Evolutionary conservation across 2,329 filamentous ascomycete species (phyloP), one percentile per base, ranked within the genome.

Genomic region (Exophiala aquamarina): DNA sequence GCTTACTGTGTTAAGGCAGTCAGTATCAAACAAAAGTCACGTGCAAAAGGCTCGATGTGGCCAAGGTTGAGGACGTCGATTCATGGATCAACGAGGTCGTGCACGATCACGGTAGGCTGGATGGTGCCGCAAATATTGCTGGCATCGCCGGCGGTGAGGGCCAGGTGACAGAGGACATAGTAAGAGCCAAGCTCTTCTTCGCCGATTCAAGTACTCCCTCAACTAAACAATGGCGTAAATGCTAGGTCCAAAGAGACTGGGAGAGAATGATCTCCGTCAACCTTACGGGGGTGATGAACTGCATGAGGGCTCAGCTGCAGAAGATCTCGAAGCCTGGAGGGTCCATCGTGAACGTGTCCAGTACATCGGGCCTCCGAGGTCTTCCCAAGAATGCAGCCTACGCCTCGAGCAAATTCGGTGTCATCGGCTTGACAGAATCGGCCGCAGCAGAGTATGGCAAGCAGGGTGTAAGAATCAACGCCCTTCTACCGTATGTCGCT

Each of bases 391-490:
- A 69, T 57, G 66, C 66, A 1, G 68, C 70, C 3, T 73, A 74
- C 51, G 69, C 65, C 4, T 61, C 65, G 1, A 63, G 66, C 8
- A 75, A 75, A 50, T 72, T 69, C 48, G 72, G 63, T 2, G 51
- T 75, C 8, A 61, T 74, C 8, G 71, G 70, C 2, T 61, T 74
- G 40, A 73, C 71, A 6, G 72, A 72, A 37, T 56, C 59, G 38
- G 63, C 65, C 2, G 61, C 66, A 2, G 61, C 51, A 18, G 66
- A 68, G 41, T 60, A 59, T 18, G 66, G 61, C 0, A 49, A 55
- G 11, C 49, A 55, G 5, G 61, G 60, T 3, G 65, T 70, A 19
- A 56, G 67, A 28, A 60, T 70, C 8, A 70, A 70, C 44, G 59
- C 64, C 1, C 50, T 70, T 2, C 31, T 52, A 8, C 66, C 73